Evolutionary conservation across 805 yeast genomes (phyloP).

Genomic region (Metschnikowia orientalis): DNA sequence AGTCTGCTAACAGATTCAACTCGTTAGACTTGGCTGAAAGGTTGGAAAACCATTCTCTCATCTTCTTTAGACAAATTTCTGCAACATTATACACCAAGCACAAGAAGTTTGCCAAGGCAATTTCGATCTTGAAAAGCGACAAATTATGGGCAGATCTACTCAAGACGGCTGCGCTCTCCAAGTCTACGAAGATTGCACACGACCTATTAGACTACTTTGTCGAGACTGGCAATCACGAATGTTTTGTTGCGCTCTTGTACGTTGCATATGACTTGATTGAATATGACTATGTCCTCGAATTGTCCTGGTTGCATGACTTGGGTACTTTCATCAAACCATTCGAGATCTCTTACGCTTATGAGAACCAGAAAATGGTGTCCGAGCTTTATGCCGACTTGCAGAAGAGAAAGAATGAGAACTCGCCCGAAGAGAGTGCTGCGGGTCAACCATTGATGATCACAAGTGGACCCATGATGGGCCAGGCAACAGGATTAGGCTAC

Average conservation of each 20-base stretch:
- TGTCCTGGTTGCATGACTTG: slow-evolving; percentile 86
- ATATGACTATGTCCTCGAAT: slow-evolving; percentile 80
- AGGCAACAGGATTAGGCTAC: slow-evolving; percentile 50
- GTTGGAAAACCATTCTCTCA: slow-evolving; percentile 83
- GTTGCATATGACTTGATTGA: slow-evolving; percentile 76
- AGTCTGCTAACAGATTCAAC: slow-evolving; percentile 83
- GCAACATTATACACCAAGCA: slow-evolving; percentile 91
- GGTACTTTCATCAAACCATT: slow-evolving; percentile 88
- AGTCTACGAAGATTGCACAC: slow-evolving; percentile 75
- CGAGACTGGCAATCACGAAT: slow-evolving; percentile 94
- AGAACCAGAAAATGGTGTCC: slow-evolving; percentile 63
- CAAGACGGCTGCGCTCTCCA: slow-evolving; percentile 83
- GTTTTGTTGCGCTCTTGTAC: slow-evolving; percentile 85
- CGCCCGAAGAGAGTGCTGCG: slow-evolving; percentile 45
- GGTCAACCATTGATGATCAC: slow-evolving; percentile 80
- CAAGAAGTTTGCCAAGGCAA: slow-evolving; percentile 88
- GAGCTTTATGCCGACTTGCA: slow-evolving; percentile 68
- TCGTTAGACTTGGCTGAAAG: slow-evolving; percentile 88
- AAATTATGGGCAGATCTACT: slow-evolving; percentile 94
- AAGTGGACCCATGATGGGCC: slow-evolving; percentile 53
- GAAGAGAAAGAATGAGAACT: slow-evolving; percentile 57
- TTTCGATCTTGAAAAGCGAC: slow-evolving; percentile 83
- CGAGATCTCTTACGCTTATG: slow-evolving; percentile 77
- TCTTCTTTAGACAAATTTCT: slow-evolving; percentile 94
- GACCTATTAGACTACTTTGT: slow-evolving; percentile 88